Evolutionary conservation across 305 asterid species (phyloP), one percentile per base, ranked within the genome.

Genomic region (Fraxinus nigra): DNA sequence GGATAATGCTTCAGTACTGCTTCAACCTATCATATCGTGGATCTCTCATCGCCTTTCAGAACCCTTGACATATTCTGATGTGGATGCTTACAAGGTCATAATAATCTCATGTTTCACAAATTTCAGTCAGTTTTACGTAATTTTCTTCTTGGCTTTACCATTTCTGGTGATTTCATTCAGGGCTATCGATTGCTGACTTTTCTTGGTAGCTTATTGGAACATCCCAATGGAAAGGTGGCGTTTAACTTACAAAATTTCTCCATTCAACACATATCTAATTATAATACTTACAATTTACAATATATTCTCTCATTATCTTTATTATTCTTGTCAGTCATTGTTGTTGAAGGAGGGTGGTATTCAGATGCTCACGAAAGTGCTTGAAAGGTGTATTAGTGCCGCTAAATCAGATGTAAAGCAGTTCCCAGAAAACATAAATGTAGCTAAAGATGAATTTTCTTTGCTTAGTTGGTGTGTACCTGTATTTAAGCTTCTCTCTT

Each of bases 201-300:
- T 88, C 86, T 94, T 74, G 88, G 93, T 77, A 86, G 91, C 87
- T 87, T 94, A 77, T 82, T 93, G 90, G 98, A 96, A 87, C 99
- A 96, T 86, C 98, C 98, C 67, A 85, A 86, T 88, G 97, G 98
- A 46, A 94, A 96, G 98, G 99, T 96, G 78, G 78, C 43, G 61
- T 82, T 67, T 43, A 18, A 79, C 65, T 76, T 82, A 28, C 35
- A 34, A 13, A 78, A 77, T 75, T 82, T 61, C 70, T 70, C 78
- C 61, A 10, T 81, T 59, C 38, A 80, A 38, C 78, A 22, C 40
- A 8, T 61, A 70, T 37, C 78, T 35, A 51, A 56, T 38, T 65
- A 48, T 63, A 76, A 61, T 79, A 83, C 63, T 79, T 46, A 76
- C n/a, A 32, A 51, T 77, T 59, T 75, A 22, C 51, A 51, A 78